phyloP scores from a whole-genome alignment of 2,329 filamentous ascomycete genomes.

The Trichophaea hybrida region DNA sequence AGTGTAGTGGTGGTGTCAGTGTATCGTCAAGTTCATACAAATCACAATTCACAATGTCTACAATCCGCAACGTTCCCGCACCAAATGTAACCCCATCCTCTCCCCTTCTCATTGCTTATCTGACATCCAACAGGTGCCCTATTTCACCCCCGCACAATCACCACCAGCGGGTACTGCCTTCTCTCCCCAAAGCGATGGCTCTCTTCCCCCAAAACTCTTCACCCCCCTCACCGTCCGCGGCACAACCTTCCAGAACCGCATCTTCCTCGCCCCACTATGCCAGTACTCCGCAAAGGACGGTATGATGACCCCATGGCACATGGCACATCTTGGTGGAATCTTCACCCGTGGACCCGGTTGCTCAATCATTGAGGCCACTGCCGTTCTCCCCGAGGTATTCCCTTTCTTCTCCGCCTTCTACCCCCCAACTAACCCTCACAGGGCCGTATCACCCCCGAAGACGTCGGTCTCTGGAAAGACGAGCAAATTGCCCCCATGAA shows the following conservation, averaged over 20 bases:
- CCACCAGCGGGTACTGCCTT: conserved; percentile 28
- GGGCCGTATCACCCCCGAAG: conserved; percentile 70
- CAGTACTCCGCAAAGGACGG: conserved; percentile 55
- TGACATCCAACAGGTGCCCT: conserved; percentile 15
- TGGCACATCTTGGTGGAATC: conserved; percentile 69
- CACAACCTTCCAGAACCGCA: conserved; percentile 52
- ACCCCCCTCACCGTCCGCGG: conserved; percentile 32
- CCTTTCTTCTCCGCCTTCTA: not conserved
- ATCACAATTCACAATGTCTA: not conserved
- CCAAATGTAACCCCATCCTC: not conserved
- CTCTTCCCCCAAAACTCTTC: conserved; percentile 37
- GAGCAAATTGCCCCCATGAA: conserved; percentile 59
- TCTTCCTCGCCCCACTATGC: conserved; percentile 48
- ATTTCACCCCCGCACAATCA: conserved; percentile 28
- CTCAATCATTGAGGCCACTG: conserved; percentile 62
- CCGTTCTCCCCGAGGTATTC: conserved; percentile 47
- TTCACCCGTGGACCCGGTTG: conserved; percentile 60
- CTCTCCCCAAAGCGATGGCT: conserved; percentile 24
- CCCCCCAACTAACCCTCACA: not conserved
- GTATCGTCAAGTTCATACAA: no score
- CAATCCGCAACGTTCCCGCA: not conserved
- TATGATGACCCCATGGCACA: conserved; percentile 65
- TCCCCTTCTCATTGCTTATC: no score
- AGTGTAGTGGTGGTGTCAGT: no score
- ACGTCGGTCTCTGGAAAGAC: conserved; percentile 71